These are phyloP conservation scores for Corylus avellana DNA, from an alignment of 306 rosid species.

Conservation along the genomic window DNA sequence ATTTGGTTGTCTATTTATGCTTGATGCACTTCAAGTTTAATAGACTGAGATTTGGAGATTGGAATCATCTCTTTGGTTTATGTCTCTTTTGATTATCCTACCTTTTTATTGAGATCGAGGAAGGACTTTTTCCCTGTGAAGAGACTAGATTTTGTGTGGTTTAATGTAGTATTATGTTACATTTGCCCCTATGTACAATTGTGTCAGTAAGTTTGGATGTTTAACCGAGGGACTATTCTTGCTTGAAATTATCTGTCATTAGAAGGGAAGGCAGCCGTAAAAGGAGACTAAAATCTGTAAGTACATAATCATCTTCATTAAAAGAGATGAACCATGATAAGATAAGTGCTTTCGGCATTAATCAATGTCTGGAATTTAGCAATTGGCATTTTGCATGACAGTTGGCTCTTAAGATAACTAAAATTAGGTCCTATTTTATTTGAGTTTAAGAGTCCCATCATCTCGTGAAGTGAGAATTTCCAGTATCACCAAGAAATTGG, in stretches of 20 bases:
- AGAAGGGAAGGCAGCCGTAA: too few species aligned
- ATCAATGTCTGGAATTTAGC: too few species aligned
- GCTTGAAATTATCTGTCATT: background rate
- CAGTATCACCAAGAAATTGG: background rate
- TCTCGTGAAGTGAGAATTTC: constrained; percentile 1
- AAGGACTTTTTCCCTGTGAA: background rate
- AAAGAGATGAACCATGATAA: too few species aligned
- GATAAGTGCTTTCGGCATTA: too few species aligned
- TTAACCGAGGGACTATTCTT: background rate
- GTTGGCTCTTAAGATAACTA: background rate
- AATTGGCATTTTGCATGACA: background rate
- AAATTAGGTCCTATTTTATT: background rate
- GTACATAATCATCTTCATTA: too few species aligned
- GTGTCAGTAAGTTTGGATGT: background rate
- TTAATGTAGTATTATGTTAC: too few species aligned
- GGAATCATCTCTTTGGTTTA: background rate
- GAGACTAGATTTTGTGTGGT: too few species aligned
- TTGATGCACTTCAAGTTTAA: background rate
- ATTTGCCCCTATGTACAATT: background rate
- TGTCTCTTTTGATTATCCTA: background rate
- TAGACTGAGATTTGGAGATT: background rate
- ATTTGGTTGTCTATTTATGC: background rate
- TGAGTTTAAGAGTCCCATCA: background rate
- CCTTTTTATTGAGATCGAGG: background rate
- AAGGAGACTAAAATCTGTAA: too few species aligned